A percentile compares a stretch with the other conserved stretches of the same genome.
Evolutionary conservation across 2,329 filamentous ascomycete species (phyloP).

Genomic region (Tolypocladium album): DNA sequence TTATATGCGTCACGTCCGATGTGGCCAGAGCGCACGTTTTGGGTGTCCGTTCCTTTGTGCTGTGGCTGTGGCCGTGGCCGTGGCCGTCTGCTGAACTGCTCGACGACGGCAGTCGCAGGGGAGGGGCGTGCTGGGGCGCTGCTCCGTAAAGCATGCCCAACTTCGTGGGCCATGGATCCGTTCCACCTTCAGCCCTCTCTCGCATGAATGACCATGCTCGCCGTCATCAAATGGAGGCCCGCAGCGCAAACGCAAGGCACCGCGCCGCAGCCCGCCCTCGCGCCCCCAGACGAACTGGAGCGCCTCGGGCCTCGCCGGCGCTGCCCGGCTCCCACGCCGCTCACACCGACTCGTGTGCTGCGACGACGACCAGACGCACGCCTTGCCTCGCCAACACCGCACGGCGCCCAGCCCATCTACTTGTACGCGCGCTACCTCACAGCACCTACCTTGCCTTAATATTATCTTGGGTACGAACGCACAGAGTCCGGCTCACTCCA

Average conservation of each 20-base stretch:
- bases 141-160: neutral
- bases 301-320: neutral
- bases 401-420: no score
- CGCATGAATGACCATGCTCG: neutral
- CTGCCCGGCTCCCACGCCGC: neutral
- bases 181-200: neutral
- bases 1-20: conserved; percentile 4
- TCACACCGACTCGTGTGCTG: neutral
- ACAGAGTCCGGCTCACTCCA: neutral
- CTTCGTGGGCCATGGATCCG: neutral
- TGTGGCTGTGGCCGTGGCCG: neutral
- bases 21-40: neutral
- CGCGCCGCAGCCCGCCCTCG: neutral
- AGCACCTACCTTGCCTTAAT: no score
- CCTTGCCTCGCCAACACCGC: neutral
- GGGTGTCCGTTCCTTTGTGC: neutral
- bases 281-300: conserved; percentile 7
- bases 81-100: neutral
- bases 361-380: neutral
- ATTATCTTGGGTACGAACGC: neutral
- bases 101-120: neutral
- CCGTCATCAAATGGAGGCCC: neutral
- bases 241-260: neutral
- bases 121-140: neutral
- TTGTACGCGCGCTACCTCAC: no score